Percentiles rank a stretch among this genome's conserved stretches.
These are phyloP conservation scores for Globisporangium apiculatum DNA, from an alignment of 352 stramenopile genomes.

Conservation along the genomic window DNA sequence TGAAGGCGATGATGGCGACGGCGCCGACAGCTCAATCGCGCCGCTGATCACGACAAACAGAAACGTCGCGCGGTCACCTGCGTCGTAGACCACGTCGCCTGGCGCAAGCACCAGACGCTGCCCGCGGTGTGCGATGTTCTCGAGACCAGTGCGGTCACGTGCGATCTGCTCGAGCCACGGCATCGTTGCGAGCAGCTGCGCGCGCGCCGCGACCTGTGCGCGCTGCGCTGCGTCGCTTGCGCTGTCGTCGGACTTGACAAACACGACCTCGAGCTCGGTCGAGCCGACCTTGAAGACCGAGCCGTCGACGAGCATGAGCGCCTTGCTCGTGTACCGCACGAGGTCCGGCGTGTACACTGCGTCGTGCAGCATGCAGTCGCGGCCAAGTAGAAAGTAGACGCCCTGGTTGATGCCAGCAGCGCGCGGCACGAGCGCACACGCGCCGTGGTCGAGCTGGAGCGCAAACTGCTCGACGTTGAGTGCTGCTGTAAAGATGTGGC, in stretches of 20 bases:
- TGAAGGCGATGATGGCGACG: not conserved
- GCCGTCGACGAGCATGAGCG: constrained; percentile 59
- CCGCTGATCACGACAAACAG: constrained; percentile 60
- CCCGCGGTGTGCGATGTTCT: constrained; percentile 38
- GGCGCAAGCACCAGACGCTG: constrained; percentile 32
- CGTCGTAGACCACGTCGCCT: constrained; percentile 50
- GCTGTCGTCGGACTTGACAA: constrained; percentile 27
- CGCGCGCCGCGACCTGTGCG: constrained; percentile 31
- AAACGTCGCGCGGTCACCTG: constrained; percentile 49
- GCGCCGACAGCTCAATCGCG: constrained; percentile 27
- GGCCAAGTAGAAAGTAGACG: constrained; percentile 63
- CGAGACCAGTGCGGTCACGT: constrained; percentile 31
- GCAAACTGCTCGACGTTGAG: constrained; percentile 59
- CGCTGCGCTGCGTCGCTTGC: constrained; percentile 9
- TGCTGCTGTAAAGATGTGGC: constrained; percentile 46
- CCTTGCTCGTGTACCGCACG: constrained; percentile 60
- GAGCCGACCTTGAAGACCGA: constrained; percentile 58
- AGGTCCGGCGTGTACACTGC: constrained; percentile 26
- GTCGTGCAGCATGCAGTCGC: constrained; percentile 35
- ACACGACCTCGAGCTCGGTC: constrained; percentile 56
- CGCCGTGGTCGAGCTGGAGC: constrained; percentile 51
- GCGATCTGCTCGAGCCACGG: constrained; percentile 59
- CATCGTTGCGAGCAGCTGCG: constrained; percentile 33
- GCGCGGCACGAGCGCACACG: constrained; percentile 48
- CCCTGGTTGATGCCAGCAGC: constrained; percentile 57